Conservation (phyloP, 1,284 basidiomycete genomes). For the Heterobasidion parviporum region DNA sequence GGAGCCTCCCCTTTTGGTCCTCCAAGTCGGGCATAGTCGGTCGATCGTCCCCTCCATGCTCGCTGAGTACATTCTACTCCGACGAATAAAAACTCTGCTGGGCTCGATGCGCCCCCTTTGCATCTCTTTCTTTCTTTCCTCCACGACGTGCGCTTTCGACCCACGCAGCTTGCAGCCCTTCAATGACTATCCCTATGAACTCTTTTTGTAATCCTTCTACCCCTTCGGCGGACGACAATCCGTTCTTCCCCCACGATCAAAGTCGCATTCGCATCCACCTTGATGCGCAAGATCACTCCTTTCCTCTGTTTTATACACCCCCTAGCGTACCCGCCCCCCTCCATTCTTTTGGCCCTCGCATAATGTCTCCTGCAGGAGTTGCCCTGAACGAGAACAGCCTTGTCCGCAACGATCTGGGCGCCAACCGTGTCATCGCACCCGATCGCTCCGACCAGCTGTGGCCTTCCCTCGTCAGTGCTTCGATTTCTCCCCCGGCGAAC, state of each 20-base stretch:
- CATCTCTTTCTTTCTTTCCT: background rate
- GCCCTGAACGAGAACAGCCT: no score
- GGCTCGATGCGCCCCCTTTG: background rate
- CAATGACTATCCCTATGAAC: background rate
- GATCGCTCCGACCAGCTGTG: no score
- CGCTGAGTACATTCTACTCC: background rate
- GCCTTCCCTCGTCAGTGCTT: background rate
- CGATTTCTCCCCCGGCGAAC: background rate
- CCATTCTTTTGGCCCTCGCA: background rate
- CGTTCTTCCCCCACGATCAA: background rate
- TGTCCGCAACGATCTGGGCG: no score
- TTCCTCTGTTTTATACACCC: background rate
- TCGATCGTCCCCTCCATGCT: background rate
- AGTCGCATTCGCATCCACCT: background rate
- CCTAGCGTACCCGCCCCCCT: background rate
- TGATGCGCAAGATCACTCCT: background rate
- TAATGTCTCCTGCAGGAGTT: no score
- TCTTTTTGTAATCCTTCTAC: background rate
- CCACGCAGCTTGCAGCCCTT: no score
- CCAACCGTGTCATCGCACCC: no score
- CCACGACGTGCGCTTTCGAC: background rate
- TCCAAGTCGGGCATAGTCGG: no score
- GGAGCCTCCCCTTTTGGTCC: background rate
- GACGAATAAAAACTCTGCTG: background rate
- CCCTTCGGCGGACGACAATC: background rate